Base-by-base conservation (phyloP, 768 basidiomycete genomes). In the Nidularia sp. region DNA sequence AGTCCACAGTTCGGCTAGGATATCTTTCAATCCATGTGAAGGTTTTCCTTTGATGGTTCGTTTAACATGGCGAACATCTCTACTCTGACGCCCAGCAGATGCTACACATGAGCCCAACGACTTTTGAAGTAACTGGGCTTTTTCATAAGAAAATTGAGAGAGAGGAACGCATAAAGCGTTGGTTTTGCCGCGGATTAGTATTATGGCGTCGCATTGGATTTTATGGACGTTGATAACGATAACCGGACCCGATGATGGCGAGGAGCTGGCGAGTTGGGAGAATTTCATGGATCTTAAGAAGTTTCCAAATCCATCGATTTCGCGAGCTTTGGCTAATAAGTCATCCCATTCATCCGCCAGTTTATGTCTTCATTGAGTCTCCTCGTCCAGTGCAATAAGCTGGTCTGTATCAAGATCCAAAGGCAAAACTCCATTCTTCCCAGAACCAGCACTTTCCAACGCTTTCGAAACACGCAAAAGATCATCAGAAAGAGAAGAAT, bases 151-250 rank as follows among this genome's bases (percentile, higher is more conserved):
- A 35, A 65, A 54, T 8, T 53, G 33, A 6, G 42, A 31, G 13
- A 61, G 52, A 5, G 53, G 55, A 43, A 63, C 46, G 44, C 52
- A 51, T 15, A 54, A 9, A 9, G 57, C 50, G 22, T 43, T 4
- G 29, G 53, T 35, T 22, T 36, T 10, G n/a, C 31, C 49, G 43
- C 52, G 45, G 12, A 47, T 13, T 13, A 64, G 48, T 6, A 54
- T 53, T 2, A 66, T 43, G 6, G 60, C 62, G 45, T 66, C 62
- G 31, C 61, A 63, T 29, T 59, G 41, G 22, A 45, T 42, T 4
- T 36, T 34, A 47, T 54, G 42, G 5, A 60, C 47, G 50, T 59
- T 61, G 44, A 65, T 47, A 12, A 59, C 46, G 10, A 66, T 53
- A 12, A 63, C 51, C 6, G 60, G 56, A 2, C 63, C 60, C 32